Evolutionary conservation across 2,329 filamentous ascomycete species (phyloP).

Genomic region (Calonectria henricotiae): DNA sequence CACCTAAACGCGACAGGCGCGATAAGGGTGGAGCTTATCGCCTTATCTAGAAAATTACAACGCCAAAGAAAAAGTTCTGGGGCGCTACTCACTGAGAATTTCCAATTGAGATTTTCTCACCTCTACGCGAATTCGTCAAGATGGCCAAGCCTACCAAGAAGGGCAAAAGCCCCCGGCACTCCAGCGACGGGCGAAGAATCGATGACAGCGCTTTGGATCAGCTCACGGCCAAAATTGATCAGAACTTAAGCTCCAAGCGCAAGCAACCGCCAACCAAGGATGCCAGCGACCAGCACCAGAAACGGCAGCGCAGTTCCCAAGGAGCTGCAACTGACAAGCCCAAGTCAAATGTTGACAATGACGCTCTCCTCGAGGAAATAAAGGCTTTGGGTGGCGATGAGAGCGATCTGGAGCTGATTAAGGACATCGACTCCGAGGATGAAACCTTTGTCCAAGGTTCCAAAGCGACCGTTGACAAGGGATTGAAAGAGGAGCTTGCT

Average conservation of each 20-base stretch:
- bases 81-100: constrained; percentile 42
- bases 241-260: constrained; percentile 65
- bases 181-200: constrained; percentile 56
- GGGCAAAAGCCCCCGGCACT: constrained; percentile 53
- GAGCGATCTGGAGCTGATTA: constrained; percentile 75
- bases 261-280: constrained; percentile 61
- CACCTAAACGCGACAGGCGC: constrained; percentile 46
- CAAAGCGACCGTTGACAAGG: constrained; percentile 62
- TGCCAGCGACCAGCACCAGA: constrained; percentile 56
- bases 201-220: constrained; percentile 68
- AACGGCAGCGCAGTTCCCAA: constrained; percentile 59
- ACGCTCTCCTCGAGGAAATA: constrained; percentile 74
- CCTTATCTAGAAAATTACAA: constrained; percentile 41
- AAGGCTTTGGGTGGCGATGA: constrained; percentile 77
- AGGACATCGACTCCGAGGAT: constrained; percentile 65
- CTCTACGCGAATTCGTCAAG: constrained; percentile 31
- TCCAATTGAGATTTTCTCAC: constrained; percentile 43
- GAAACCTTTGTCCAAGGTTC: constrained; percentile 55
- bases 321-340: constrained; percentile 48
- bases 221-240: constrained; percentile 73
- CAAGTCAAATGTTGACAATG: constrained; percentile 53
- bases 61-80: constrained; percentile 50
- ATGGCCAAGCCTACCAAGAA: constrained; percentile 61
- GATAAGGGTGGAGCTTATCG: constrained; percentile 39
- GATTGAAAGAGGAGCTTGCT: constrained; percentile 57